These are phyloP conservation scores for Posidonia australis DNA, from an alignment of 106 monocot species.

Conservation along the genomic window DNA sequence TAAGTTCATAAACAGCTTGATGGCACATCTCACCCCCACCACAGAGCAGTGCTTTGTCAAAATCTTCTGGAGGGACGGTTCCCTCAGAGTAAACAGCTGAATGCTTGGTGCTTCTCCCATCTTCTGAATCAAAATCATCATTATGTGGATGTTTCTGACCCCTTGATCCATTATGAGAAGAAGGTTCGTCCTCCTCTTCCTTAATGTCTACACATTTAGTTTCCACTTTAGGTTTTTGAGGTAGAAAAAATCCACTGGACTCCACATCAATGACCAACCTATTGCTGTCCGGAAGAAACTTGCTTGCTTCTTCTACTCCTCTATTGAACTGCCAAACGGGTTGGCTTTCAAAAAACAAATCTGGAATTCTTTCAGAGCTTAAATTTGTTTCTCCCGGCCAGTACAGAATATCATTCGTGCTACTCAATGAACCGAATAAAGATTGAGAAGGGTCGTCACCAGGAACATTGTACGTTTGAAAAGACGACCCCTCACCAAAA, in stretches of 20 bases:
- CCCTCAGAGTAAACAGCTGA: conserved; percentile 13
- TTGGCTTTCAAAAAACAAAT: conserved; percentile 8
- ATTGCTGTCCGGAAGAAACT: conserved; percentile 43
- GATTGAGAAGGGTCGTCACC: conserved; percentile 17
- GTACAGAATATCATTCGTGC: too few relatives aligned
- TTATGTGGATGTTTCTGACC: conserved; percentile 9
- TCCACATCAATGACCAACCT: conserved; percentile 26
- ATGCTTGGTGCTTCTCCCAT: conserved; percentile 23
- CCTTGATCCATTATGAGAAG: neutral
- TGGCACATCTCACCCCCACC: neutral
- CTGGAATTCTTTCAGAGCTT: neutral
- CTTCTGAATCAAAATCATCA: conserved; percentile 5
- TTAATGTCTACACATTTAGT: conserved; percentile 10
- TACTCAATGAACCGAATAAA: conserved; percentile 14
- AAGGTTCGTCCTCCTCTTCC: conserved; percentile 11
- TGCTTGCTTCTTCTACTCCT: conserved; percentile 44
- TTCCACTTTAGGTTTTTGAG: conserved; percentile 1
- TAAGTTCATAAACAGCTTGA: conserved; percentile 1
- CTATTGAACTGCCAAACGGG: conserved; percentile 28
- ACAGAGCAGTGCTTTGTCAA: conserved; percentile 26
- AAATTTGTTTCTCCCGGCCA: neutral
- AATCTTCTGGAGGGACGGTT: conserved; percentile 9
- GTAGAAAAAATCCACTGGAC: neutral
- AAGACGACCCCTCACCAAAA: neutral
- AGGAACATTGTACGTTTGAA: neutral